Percentiles rank a stretch among this genome's conserved stretches.
Evolutionary conservation across 768 basidiomycete species (phyloP).

Genomic region (Gloeopeniophorella convolvens): DNA sequence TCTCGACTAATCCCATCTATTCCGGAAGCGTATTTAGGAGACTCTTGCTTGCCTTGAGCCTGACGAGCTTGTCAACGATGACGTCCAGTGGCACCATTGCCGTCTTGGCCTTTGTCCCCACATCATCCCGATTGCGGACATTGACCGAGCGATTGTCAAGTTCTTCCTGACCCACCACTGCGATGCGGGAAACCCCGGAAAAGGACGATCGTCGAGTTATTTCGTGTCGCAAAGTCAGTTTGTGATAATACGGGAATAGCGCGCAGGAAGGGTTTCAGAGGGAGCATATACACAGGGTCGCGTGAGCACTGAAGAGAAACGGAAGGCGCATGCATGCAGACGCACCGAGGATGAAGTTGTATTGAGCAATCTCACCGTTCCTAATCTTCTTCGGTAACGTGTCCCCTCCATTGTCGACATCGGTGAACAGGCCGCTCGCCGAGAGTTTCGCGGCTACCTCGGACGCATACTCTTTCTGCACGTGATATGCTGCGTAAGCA

Average conservation of each 20-base stretch:
- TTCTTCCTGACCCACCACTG: slow-evolving; percentile 95
- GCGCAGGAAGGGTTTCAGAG: background rate
- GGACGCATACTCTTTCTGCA: slow-evolving; percentile 83
- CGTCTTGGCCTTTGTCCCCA: slow-evolving; percentile 75
- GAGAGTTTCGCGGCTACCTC: slow-evolving; percentile 67
- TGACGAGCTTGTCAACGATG: slow-evolving; percentile 60
- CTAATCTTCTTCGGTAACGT: slow-evolving; percentile 96
- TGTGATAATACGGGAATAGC: background rate
- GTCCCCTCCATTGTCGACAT: slow-evolving; percentile 88
- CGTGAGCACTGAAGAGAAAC: background rate
- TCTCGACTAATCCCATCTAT: slow-evolving; percentile 1
- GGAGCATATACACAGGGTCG: background rate
- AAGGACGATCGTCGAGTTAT: background rate
- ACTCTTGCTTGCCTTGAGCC: slow-evolving; percentile 56
- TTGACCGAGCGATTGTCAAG: slow-evolving; percentile 83
- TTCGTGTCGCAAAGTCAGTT: background rate
- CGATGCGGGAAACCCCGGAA: slow-evolving; percentile 1
- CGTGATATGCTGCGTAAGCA: background rate
- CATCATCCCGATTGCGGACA: slow-evolving; percentile 91
- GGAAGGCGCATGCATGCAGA: background rate
- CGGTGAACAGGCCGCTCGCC: slow-evolving; percentile 72
- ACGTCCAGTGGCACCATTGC: slow-evolving; percentile 70
- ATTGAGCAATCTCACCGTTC: slow-evolving; percentile 95
- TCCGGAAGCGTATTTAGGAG: slow-evolving; percentile 46
- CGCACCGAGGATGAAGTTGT: slow-evolving; percentile 95